A percentile compares a stretch with the other conserved stretches of the same genome.
Evolutionary conservation across 345 rosid species (phyloP).

Genomic region (Eucalyptus decipiens): DNA sequence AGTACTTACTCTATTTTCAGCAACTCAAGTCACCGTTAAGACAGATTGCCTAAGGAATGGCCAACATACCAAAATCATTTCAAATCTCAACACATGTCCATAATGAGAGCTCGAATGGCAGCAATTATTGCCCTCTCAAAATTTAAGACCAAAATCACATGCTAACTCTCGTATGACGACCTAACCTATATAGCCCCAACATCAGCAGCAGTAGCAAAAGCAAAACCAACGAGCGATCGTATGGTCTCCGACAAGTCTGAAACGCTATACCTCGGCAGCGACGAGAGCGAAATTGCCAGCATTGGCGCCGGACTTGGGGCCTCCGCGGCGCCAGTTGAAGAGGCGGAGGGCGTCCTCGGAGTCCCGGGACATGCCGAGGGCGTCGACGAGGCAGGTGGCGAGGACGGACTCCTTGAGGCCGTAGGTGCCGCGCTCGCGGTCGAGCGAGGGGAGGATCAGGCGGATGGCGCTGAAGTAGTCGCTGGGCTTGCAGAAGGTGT

Average conservation of each 20-base stretch:
- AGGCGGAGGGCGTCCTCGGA: slow-evolving; percentile 80
- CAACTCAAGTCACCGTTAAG: neutral
- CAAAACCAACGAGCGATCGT: neutral
- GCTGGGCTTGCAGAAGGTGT: slow-evolving; percentile 58
- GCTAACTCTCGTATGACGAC: neutral
- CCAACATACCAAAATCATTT: neutral
- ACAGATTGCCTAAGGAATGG: neutral
- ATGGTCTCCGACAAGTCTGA: neutral
- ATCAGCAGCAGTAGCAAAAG: neutral
- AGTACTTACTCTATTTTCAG: neutral
- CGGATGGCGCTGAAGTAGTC: slow-evolving; percentile 70
- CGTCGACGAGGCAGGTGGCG: slow-evolving; percentile 73
- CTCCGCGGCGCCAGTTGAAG: slow-evolving; percentile 94
- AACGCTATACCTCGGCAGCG: slow-evolving; percentile 49
- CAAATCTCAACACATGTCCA: neutral
- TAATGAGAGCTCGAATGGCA: neutral
- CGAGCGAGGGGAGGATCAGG: slow-evolving; percentile 74
- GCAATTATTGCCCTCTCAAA: neutral
- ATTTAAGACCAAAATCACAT: neutral
- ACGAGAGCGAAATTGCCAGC: slow-evolving; percentile 82
- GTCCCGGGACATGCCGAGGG: slow-evolving; percentile 85
- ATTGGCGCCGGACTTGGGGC: slow-evolving; percentile 54
- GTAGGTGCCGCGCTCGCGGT: slow-evolving; percentile 80
- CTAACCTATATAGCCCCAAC: neutral
- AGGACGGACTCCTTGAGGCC: slow-evolving; percentile 95